A percentile compares a stretch with the other conserved stretches of the same genome.
phyloP scores from a whole-genome alignment of 2,329 filamentous ascomycete genomes.

The Diaporthe humulicola region DNA sequence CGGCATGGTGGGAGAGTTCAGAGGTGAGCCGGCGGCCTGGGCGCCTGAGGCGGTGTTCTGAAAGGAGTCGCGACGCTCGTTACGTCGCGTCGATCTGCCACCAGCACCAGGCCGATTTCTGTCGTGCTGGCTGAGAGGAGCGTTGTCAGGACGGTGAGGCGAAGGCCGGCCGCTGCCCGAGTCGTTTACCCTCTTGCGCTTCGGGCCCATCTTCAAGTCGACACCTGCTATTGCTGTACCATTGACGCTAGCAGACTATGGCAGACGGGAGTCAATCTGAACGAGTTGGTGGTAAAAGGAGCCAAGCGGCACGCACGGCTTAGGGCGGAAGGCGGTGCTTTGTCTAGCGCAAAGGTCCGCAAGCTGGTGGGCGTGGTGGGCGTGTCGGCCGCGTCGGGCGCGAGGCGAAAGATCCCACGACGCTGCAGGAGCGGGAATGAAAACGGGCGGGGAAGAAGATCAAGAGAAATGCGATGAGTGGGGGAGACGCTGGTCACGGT shows the following conservation, averaged over 20 bases:
- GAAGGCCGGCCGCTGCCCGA: slow-evolving; percentile 65
- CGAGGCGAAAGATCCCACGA: slow-evolving; percentile 32
- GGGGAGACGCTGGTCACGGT: slow-evolving; percentile 27
- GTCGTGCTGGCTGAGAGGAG: slow-evolving; percentile 69
- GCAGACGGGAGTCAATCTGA: not conserved
- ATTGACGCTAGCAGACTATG: slow-evolving; percentile 24
- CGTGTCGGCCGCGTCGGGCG: slow-evolving; percentile 29
- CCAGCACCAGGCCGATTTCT: slow-evolving; percentile 62
- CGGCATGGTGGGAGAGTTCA: slow-evolving; percentile 49
- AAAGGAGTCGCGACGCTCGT: slow-evolving; percentile 66
- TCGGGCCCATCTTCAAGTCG: slow-evolving; percentile 64
- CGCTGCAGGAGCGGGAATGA: not conserved
- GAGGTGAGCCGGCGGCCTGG: slow-evolving; percentile 28
- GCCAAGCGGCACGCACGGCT: not conserved
- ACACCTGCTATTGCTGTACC: slow-evolving; percentile 33
- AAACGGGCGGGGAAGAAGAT: slow-evolving; percentile 2
- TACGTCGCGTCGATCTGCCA: slow-evolving; percentile 60
- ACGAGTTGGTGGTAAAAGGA: not conserved
- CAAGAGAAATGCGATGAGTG: slow-evolving; percentile 38
- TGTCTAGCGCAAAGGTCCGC: slow-evolving; percentile 32
- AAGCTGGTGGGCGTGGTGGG: not conserved
- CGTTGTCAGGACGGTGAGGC: slow-evolving; percentile 73
- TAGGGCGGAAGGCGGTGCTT: slow-evolving; percentile 23
- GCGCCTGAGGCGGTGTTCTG: slow-evolving; percentile 47
- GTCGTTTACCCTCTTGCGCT: slow-evolving; percentile 70